Conservation (phyloP, 1,284 basidiomycete species). For the Athelia psychrophila region DNA sequence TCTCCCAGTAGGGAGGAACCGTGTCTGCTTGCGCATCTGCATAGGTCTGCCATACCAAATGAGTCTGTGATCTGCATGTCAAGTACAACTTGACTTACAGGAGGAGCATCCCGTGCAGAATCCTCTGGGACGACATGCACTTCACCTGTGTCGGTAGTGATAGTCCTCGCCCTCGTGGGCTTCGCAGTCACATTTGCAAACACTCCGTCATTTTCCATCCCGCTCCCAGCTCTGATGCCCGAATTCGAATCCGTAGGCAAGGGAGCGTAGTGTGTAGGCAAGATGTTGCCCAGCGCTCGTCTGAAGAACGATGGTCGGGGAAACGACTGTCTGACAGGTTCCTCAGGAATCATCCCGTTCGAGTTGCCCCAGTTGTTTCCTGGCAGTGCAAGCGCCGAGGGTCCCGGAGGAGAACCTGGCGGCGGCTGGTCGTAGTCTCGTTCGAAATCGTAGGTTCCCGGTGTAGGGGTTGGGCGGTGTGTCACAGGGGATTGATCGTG, state of each 20-base stretch:
- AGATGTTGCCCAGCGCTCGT: slow-evolving; percentile 59
- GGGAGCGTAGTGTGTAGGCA: slow-evolving; percentile 73
- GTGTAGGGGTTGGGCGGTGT: slow-evolving; percentile 20
- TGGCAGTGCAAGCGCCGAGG: slow-evolving; percentile 54
- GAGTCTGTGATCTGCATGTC: not conserved
- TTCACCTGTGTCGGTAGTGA: slow-evolving; percentile 56
- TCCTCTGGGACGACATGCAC: slow-evolving; percentile 75
- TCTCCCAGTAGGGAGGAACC: slow-evolving; percentile 97
- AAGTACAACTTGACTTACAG: slow-evolving; percentile 50
- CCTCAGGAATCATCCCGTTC: slow-evolving; percentile 70
- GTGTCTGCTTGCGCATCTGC: slow-evolving; percentile 86
- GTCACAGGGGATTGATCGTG: slow-evolving; percentile 9
- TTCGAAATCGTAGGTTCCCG: slow-evolving; percentile 77
- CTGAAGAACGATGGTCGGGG: slow-evolving; percentile 56
- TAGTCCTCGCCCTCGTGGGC: slow-evolving; percentile 51
- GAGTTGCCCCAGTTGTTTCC: slow-evolving; percentile 73
- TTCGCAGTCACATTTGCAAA: slow-evolving; percentile 96
- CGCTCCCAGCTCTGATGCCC: slow-evolving; percentile 59
- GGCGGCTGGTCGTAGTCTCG: slow-evolving; percentile 73
- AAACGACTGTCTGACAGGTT: slow-evolving; percentile 36
- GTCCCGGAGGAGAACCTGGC: slow-evolving; percentile 76
- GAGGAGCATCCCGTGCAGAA: slow-evolving; percentile 78
- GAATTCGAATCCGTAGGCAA: slow-evolving; percentile 46
- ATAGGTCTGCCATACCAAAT: slow-evolving; percentile 62
- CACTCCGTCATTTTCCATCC: slow-evolving; percentile 89